Conservation (phyloP, 1,284 basidiomycete species). For the Sutorius eximius region DNA sequence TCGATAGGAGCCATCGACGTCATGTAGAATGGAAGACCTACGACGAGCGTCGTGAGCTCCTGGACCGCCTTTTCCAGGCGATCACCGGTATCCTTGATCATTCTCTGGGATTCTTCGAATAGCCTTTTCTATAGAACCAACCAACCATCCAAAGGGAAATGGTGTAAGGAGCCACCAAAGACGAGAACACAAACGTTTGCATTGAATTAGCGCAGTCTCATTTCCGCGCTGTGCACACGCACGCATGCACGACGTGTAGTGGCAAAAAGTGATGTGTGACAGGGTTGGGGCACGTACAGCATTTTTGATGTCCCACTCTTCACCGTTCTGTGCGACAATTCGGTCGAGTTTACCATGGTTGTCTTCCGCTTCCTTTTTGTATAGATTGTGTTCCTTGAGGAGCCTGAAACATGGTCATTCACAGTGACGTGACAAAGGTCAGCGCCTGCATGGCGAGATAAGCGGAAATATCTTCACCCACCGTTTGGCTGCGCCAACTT, state of each 20-base stretch:
- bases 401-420: conserved; percentile 54
- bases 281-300: conserved; percentile 53
- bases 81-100: conserved; percentile 68
- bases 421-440: conserved; percentile 32
- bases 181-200: conserved; percentile 6
- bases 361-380: conserved; percentile 67
- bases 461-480: conserved; percentile 37
- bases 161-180: conserved; percentile 14
- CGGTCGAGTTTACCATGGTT: conserved; percentile 62
- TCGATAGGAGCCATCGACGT: conserved; percentile 17
- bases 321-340: conserved; percentile 58
- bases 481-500: conserved; percentile 73
- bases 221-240: conserved; percentile 32
- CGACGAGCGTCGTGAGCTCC: conserved; percentile 69
- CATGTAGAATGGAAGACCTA: conserved; percentile 44
- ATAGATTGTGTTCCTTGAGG: conserved; percentile 69
- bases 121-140: conserved; percentile 57
- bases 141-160: background rate
- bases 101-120: conserved; percentile 77
- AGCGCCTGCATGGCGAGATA: conserved; percentile 18
- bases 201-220: conserved; percentile 28
- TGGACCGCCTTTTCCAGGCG: conserved; percentile 61
- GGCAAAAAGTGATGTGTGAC: conserved; percentile 1
- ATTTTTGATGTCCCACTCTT: conserved; percentile 82
- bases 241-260: conserved; percentile 13